Evolutionary conservation across 257 asterid species (phyloP).

Genomic region (Jacaranda mimosifolia): DNA sequence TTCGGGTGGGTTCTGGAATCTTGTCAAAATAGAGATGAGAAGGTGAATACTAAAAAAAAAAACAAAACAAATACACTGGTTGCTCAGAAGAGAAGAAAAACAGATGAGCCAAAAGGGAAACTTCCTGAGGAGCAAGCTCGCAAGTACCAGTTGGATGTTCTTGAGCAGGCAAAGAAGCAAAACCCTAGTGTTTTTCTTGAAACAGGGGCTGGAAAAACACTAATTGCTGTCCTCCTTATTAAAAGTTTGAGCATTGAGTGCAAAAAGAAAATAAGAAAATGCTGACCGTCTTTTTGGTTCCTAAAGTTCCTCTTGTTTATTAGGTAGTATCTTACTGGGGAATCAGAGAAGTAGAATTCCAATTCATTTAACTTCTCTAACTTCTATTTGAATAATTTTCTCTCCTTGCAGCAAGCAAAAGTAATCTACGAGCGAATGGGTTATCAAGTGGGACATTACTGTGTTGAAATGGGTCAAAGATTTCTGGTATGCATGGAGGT

Average conservation of each 20-base stretch:
- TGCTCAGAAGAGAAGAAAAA: constrained; percentile 57
- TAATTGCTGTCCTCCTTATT: constrained; percentile 91
- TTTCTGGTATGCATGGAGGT: constrained; percentile 97
- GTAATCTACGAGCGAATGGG: constrained; percentile 92
- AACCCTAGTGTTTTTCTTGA: constrained; percentile 96
- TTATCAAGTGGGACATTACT: constrained; percentile 94
- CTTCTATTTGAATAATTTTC: constrained; percentile 23
- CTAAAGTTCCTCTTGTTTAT: constrained; percentile 97
- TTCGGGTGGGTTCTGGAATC: constrained; percentile 81
- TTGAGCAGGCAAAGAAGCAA: constrained; percentile 91
- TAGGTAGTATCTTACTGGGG: constrained; percentile 63
- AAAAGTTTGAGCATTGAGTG: constrained; percentile 72
- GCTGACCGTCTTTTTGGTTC: constrained; percentile 95
- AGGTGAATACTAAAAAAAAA: constrained; percentile 48
- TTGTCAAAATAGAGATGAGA: constrained; percentile 61
- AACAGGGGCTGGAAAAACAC: constrained; percentile 98
- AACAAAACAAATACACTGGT: constrained; percentile 38
- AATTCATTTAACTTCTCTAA: constrained; percentile 27
- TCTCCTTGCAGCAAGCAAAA: constrained; percentile 88
- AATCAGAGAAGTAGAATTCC: constrained; percentile 4
- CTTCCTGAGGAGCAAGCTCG: constrained; percentile 89
- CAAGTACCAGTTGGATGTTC: constrained; percentile 96
- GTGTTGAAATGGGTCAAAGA: constrained; percentile 99
- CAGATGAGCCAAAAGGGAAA: constrained; percentile 63
- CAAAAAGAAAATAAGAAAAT: constrained; percentile 76